Base-by-base conservation (phyloP, 306 rosid genomes). In the Fragaria vesca region DNA sequence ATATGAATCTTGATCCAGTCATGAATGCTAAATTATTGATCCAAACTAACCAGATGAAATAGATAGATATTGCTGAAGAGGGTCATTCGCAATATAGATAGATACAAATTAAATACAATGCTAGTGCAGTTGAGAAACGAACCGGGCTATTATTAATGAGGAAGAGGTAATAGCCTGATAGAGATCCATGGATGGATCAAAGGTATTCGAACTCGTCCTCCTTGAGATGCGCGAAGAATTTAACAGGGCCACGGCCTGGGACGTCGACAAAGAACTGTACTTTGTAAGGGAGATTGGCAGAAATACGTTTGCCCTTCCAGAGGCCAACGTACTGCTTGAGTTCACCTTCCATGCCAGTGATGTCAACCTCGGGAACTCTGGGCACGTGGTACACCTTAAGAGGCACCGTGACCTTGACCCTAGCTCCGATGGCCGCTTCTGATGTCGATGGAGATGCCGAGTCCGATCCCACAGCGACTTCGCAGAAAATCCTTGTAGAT, bases 371-470 rank as follows among this genome's bases (percentile, higher is more conserved):
- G 6, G 90, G 79, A 1, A 87, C 88, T 81, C 77, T 93, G 2
- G 97, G 96, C 50, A 95, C 87, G 71, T 95, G 99, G 84, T 91
- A 86, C 21, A 95, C 96, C 85, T 95, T 95, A 74, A 95, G 65
- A 17, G 94, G 93, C 30, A 48, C 96, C 78, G 86, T 93, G 42
- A 95, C 99, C 93, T 84, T 93, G 45, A 95, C 88, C 82, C 85
- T 83, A 21, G 93, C 86, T 52, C 99, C 99, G 55, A 93, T 80
- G 15, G 36, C 72, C 10, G 77, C 81, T 55, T 74, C 83, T 15
- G 78, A 71, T 3, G 82, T 48, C 13, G 90, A 66, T 5, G 88
- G 76, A 1, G 94, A 81, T 4, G 45, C 45, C 45, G 62, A 81
- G 71, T 84, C 83, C 46, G 91, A 87, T 80, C 72, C 66, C 73